Percentiles rank a stretch among this genome's conserved stretches.
phyloP scores from a whole-genome alignment of 805 yeast genomes.

The Starmerella geochares region DNA sequence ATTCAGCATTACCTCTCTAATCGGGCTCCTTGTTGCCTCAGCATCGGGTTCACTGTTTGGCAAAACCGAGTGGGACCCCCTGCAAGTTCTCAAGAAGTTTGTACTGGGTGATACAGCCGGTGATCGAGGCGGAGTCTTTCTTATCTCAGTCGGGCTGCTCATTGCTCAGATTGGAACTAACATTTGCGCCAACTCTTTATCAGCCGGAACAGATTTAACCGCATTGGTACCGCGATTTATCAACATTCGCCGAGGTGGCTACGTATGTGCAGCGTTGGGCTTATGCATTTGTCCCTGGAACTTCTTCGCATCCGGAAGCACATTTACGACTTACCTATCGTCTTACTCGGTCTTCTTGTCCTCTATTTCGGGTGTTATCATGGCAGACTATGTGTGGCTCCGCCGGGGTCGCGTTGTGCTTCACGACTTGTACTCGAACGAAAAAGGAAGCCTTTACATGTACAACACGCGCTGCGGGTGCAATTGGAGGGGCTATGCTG shows the following conservation, averaged over 20 bases:
- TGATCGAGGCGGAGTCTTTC: constrained; percentile 69
- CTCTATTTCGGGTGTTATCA: constrained; percentile 63
- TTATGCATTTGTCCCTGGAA: constrained; percentile 77
- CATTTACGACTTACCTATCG: constrained; percentile 66
- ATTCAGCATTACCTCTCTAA: constrained; percentile 69
- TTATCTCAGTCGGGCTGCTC: constrained; percentile 59
- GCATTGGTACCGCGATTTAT: constrained; percentile 40
- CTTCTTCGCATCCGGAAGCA: constrained; percentile 55
- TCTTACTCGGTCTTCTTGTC: constrained; percentile 78
- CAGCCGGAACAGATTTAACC: constrained; percentile 42
- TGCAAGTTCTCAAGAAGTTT: constrained; percentile 60
- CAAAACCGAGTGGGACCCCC: constrained; percentile 70
- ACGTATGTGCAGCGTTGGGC: constrained; percentile 61
- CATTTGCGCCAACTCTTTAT: constrained; percentile 40
- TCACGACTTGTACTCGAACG: constrained; percentile 51
- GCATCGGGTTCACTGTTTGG: constrained; percentile 43
- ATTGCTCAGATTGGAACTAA: constrained; percentile 40
- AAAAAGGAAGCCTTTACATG: constrained; percentile 42
- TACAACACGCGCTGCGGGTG: constrained; percentile 49
- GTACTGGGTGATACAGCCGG: constrained; percentile 37
- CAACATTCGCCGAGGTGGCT: constrained; percentile 69
- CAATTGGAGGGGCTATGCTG: constrained; percentile 77
- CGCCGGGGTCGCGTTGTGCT: constrained; percentile 61
- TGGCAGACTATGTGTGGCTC: constrained; percentile 56
- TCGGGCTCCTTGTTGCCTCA: constrained; percentile 77